Evolutionary conservation across 2,329 filamentous ascomycete species (phyloP), one percentile per base, ranked within the genome.

Genomic region (Neofusicoccum sp.): DNA sequence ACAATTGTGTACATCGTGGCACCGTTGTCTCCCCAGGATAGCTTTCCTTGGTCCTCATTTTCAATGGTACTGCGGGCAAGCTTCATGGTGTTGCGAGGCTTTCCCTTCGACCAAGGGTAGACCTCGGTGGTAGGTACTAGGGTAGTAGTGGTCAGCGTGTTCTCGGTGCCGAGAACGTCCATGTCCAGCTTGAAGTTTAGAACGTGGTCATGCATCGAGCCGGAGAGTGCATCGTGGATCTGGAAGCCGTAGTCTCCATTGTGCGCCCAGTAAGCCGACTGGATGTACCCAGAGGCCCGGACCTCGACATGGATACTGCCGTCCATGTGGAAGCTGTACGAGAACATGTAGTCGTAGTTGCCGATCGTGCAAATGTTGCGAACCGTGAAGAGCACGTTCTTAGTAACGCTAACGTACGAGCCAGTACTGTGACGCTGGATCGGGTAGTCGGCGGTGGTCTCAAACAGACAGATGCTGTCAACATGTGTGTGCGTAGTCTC

Each of bases 51-150:
- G 11, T 66, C 63, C 58, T 76, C 73, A 47, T 58, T 67, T 2
- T 60, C 44, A 48, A 84, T 65, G 61, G 76, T 76, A 5, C 68
- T 69, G 11, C 78, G 73, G 45, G 78, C 65, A 2, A 84, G 69
- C 63, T 79, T 79, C 80, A 85, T 84, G 0, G 82, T 84, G 66
- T 82, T 82, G 65, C 78, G 70, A 3, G 72, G 59, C 36, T 75
- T 73, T 58, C 77, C 77, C 36, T 73, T 72, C n/a, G 79, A 79
- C 82, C 82, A 85, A 4, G 78, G 73, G 67, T 82, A 84, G 11
- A 26, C 60, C 30, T 67, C 69, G 6, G 69, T 70, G 31, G 67
- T 64, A 4, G 67, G 69, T 14, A 72, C 68, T 34, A 76, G 63
- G 1, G 70, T 68, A 0, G 71, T 56, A 24, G 67, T 70, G 53